phyloP scores from a whole-genome alignment of 306 rosid genomes.

The Glycine tomentella region DNA sequence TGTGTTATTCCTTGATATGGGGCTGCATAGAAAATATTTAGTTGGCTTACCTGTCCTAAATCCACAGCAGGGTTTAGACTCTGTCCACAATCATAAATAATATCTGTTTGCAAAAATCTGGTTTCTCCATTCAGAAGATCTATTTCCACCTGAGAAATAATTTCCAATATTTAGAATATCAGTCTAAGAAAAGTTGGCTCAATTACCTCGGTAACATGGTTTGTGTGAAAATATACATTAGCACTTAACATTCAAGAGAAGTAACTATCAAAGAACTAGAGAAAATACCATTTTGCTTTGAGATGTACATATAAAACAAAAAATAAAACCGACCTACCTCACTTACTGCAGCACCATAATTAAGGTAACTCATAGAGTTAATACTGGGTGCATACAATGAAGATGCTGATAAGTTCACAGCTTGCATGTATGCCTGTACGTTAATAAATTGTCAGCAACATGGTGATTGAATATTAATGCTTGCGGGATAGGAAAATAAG shows the following conservation, averaged over 20 bases:
- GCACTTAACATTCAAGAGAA: constrained; percentile 25
- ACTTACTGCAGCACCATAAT: constrained; percentile 90
- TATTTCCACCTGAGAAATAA: constrained; percentile 79
- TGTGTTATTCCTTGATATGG: constrained; percentile 10
- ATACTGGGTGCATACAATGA: constrained; percentile 60
- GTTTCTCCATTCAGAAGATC: constrained; percentile 87
- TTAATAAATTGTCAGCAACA: constrained; percentile 41
- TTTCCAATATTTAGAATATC: constrained; percentile 18
- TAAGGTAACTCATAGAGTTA: constrained; percentile 61
- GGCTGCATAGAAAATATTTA: not conserved
- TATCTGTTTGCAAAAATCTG: constrained; percentile 74
- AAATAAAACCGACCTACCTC: constrained; percentile 60
- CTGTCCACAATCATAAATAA: constrained; percentile 93
- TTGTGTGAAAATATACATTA: constrained; percentile 24
- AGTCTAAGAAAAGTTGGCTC: constrained; percentile 8
- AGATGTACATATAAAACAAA: constrained; percentile 11
- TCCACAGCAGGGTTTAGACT: constrained; percentile 98
- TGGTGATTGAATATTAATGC: constrained; percentile 20
- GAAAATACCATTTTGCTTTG: constrained; percentile 21
- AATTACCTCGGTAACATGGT: constrained; percentile 17
- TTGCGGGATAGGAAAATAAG: not conserved
- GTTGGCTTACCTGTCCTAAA: constrained; percentile 82
- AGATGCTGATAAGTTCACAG: constrained; percentile 80
- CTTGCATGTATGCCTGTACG: constrained; percentile 71
- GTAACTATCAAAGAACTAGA: constrained; percentile 23